Base-by-base conservation (phyloP, 2,329 filamentous ascomycete genomes). In the Arthrobotrys sphaeroides region DNA sequence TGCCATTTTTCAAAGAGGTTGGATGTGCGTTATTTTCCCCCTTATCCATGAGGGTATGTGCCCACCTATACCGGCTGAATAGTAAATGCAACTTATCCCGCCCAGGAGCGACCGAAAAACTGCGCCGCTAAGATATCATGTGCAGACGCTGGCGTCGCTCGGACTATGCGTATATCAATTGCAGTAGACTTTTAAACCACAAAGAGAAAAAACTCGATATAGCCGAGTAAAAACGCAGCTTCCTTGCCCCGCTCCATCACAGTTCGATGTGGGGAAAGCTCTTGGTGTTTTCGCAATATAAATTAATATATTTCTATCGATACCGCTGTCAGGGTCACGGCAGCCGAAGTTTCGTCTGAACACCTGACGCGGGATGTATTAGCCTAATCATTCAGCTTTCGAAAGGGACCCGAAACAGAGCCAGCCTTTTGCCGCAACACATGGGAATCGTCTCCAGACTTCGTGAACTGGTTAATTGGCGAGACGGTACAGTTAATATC, bases 281-380 rank as follows among this genome's bases (percentile, higher is more conserved):
- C 47, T n/a, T 38, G 47, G 36, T 28, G 28, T 40, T 38, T 55
- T 36, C 12, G 18, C 12, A 47, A 74, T 74, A 62, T 68, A 73
- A 55, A 68, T 74, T 68, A 68, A 74, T 68, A 60, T 73, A 73
- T 66, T 66, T 62, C 69, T 67, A 74, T 74, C 70, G 64, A 68
- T 74, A 28, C 36, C 45, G 61, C 47, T 38, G 36, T 72, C 28
- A 53, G 51, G 49, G 47, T 65, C 38, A 26, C 10, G 47, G 64
- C 18, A 40, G 22, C 53, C 31, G 42, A 9, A 31, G 24, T 61
- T 60, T 69, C 55, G 55, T 69, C 66, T 49, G 55, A 70, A 70
- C 66, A 38, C 43, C 66, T 33, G 64, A 68, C 51, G 33, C 16
- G 42, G 49, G 38, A 5, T 40, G 33, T 40, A 68, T 68, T 57